Percentiles rank a stretch among this genome's conserved stretches.
Evolutionary conservation across 2,329 filamentous ascomycete species (phyloP).

Genomic region (Huntiella bhutanensis): DNA sequence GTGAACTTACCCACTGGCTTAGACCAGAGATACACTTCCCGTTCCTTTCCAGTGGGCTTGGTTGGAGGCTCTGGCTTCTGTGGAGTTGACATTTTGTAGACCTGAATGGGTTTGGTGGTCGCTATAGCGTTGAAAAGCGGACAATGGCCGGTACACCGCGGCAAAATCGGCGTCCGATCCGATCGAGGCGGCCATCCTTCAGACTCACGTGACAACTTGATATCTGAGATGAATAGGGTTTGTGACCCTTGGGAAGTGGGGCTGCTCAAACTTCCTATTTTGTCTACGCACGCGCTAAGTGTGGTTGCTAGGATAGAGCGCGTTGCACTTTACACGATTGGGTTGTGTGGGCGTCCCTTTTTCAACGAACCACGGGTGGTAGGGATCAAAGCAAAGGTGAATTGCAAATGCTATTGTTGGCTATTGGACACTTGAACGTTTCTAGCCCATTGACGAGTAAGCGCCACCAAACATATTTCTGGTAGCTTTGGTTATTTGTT

Average conservation of each 20-base stretch:
- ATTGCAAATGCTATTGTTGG: no score
- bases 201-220: no score
- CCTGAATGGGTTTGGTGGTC: not conserved
- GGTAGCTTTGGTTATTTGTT: no score
- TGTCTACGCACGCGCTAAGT: not conserved
- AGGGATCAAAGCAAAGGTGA: conserved; percentile 1
- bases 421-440: no score
- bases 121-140: no score
- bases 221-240: no score
- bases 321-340: conserved; percentile 11
- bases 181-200: no score
- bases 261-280: not conserved
- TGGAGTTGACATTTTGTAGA: conserved; percentile 3
- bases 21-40: conserved; percentile 7
- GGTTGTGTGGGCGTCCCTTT: conserved; percentile 10
- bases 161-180: no score
- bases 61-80: not conserved
- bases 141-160: no score
- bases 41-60: conserved; percentile 2
- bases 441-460: no score
- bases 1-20: conserved; percentile 4
- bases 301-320: not conserved
- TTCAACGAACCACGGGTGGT: not conserved
- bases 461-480: no score
- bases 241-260: not conserved